These are phyloP conservation scores for Microbotryum intermedium DNA, from an alignment of 1,284 basidiomycete genomes.

Conservation along the genomic window DNA sequence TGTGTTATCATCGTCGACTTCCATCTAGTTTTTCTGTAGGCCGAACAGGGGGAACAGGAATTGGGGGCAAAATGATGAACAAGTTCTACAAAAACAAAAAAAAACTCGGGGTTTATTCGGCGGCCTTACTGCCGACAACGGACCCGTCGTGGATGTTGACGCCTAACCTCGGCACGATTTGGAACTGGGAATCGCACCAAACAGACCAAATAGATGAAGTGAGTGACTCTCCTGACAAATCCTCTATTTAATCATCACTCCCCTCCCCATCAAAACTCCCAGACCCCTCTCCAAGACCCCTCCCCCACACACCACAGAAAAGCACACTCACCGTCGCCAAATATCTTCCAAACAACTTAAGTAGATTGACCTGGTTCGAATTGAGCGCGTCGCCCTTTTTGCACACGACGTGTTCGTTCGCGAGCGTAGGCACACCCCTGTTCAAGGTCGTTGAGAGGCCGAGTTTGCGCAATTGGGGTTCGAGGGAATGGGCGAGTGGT, in stretches of 20 bases:
- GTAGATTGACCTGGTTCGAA: constrained; percentile 61
- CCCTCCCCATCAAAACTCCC: neutral
- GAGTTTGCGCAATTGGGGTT: constrained; percentile 86
- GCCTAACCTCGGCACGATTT: constrained; percentile 26
- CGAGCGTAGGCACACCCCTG: constrained; percentile 76
- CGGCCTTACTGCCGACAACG: constrained; percentile 11
- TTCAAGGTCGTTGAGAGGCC: constrained; percentile 76
- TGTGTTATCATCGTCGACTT: too few species aligned
- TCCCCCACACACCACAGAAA: neutral
- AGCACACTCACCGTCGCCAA: constrained; percentile 52
- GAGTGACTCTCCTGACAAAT: too few species aligned
- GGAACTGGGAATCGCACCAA: constrained; percentile 14
- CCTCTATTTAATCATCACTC: too few species aligned
- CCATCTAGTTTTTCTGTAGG: too few species aligned
- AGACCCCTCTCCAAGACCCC: too few species aligned
- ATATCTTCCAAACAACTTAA: constrained; percentile 77
- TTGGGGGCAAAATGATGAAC: too few species aligned
- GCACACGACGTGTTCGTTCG: constrained; percentile 71
- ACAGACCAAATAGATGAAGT: neutral
- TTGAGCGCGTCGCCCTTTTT: constrained; percentile 67
- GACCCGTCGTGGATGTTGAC: constrained; percentile 23
- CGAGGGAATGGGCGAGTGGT: constrained; percentile 91
- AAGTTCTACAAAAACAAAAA: too few species aligned
- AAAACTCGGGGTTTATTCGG: neutral
- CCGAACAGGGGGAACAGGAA: too few species aligned